Evolutionary conservation across 75 land plant species (phyloP).

Genomic region (Isoetes taiwanensis): DNA sequence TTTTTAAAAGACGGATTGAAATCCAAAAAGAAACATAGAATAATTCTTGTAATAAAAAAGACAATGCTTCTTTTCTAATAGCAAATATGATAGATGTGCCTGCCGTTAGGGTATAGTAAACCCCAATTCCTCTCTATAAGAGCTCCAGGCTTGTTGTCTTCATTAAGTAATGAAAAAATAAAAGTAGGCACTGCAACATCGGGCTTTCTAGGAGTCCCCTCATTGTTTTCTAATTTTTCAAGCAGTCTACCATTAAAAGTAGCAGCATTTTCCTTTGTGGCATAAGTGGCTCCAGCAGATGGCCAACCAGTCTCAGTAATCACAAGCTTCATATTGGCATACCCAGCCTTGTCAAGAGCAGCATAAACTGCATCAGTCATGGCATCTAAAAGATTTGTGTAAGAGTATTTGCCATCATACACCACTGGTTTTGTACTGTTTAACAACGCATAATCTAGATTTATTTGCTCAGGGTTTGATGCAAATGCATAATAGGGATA

Average conservation of each 20-base stretch:
- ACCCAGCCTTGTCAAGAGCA: no score
- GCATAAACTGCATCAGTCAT: neutral
- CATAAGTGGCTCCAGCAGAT: constrained; percentile 53
- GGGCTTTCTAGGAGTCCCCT: constrained; percentile 51
- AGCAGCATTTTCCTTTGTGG: constrained; percentile 45
- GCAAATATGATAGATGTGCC: neutral
- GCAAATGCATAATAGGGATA: constrained; percentile 5
- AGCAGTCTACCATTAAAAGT: constrained; percentile 41
- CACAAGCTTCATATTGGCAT: no score
- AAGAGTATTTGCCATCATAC: neutral
- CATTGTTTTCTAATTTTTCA: constrained; percentile 33
- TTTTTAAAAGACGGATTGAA: no score
- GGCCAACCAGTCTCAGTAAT: constrained; percentile 94
- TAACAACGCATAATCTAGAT: neutral
- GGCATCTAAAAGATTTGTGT: constrained; percentile 1
- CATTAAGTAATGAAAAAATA: constrained; percentile 44
- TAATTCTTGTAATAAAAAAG: no score
- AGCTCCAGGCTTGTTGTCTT: constrained; percentile 17
- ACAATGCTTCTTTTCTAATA: no score
- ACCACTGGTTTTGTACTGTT: neutral
- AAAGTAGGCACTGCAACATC: constrained; percentile 25
- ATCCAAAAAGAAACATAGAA: no score
- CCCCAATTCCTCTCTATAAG: neutral
- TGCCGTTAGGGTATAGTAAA: neutral
- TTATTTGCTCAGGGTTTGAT: neutral